phyloP scores from a whole-genome alignment of 768 basidiomycete species.

The Tylopilus sp. region DNA sequence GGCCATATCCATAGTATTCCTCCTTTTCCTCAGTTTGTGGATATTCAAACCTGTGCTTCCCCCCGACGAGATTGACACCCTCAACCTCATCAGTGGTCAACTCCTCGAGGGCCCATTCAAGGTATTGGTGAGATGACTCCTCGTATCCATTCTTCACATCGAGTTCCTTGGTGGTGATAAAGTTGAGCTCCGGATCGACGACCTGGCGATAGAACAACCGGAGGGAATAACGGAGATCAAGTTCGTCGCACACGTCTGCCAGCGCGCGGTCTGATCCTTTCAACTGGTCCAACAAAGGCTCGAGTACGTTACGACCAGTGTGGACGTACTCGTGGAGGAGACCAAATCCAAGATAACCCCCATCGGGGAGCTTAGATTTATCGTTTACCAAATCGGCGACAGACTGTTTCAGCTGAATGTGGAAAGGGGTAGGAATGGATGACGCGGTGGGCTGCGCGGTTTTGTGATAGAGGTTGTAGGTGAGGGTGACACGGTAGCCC shows the following conservation, averaged over 20 bases:
- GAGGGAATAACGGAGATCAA: constrained; percentile 2
- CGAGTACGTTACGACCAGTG: background rate
- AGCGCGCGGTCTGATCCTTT: constrained; percentile 11
- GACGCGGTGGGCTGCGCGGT: background rate
- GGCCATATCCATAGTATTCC: background rate
- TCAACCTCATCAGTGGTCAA: constrained; percentile 1
- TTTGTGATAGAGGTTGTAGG: constrained; percentile 36
- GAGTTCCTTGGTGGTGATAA: background rate
- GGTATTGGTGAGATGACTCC: background rate
- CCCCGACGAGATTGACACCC: background rate
- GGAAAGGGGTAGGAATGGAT: background rate
- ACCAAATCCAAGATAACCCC: constrained; percentile 10
- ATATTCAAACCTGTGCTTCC: background rate
- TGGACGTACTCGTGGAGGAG: constrained; percentile 13
- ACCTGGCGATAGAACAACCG: background rate
- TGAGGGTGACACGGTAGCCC: constrained; percentile 43
- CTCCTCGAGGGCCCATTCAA: background rate
- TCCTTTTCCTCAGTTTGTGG: background rate
- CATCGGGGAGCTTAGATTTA: background rate
- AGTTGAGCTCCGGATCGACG: background rate
- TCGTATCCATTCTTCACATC: background rate
- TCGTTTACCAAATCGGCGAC: background rate
- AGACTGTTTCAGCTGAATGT: background rate
- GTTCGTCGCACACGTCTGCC: background rate
- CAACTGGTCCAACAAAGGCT: constrained; percentile 1